These are phyloP conservation scores for Halophytophthora polymorphica DNA, from an alignment of 352 stramenopile genomes.

Conservation along the genomic window DNA sequence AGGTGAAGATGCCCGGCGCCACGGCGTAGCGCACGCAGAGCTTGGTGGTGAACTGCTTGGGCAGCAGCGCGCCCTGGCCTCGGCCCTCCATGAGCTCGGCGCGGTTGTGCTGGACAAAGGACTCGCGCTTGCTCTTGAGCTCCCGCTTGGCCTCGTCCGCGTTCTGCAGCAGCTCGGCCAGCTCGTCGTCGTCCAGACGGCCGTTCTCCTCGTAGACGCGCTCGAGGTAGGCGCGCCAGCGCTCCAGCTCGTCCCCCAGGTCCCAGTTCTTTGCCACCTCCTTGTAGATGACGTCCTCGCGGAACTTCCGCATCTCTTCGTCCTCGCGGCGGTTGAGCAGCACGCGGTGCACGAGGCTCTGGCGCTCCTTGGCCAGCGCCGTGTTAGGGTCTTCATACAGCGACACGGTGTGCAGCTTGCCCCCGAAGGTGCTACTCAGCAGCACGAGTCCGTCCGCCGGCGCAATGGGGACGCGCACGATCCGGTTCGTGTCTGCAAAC, in stretches of 20 bases:
- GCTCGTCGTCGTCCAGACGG: slow-evolving; percentile 37
- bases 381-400: slow-evolving; percentile 72
- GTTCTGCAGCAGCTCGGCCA: slow-evolving; percentile 33
- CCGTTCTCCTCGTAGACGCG: slow-evolving; percentile 54
- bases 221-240: slow-evolving; percentile 59
- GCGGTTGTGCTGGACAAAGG: slow-evolving; percentile 52
- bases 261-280: slow-evolving; percentile 58
- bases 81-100: slow-evolving; percentile 32
- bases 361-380: slow-evolving; percentile 45
- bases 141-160: slow-evolving; percentile 31
- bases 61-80: slow-evolving; percentile 46
- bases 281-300: slow-evolving; percentile 72
- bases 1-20: slow-evolving; percentile 72
- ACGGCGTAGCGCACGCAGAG: slow-evolving; percentile 70
- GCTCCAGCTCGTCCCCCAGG: slow-evolving; percentile 40
- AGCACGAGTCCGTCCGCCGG: slow-evolving; percentile 87
- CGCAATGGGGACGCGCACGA: slow-evolving; percentile 85
- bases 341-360: slow-evolving; percentile 53
- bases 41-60: slow-evolving; percentile 76
- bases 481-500: slow-evolving; percentile 57
- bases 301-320: slow-evolving; percentile 55
- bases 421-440: slow-evolving; percentile 75
- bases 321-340: slow-evolving; percentile 53
- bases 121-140: slow-evolving; percentile 41
- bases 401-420: slow-evolving; percentile 76